phyloP scores from a whole-genome alignment of 2,329 filamentous ascomycete genomes.

The Penicillium sp. region DNA sequence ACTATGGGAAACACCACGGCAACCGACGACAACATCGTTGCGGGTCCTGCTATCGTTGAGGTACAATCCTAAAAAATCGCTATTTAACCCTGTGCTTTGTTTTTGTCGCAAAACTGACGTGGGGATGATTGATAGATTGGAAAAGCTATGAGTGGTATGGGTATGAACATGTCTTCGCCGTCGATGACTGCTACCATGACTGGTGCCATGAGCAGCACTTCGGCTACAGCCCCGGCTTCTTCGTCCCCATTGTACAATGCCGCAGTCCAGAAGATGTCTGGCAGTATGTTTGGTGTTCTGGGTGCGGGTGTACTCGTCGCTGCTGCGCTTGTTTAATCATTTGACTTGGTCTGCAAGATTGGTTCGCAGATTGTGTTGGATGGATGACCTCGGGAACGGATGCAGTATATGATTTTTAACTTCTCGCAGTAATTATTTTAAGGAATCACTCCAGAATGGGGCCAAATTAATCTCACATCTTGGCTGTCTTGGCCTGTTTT shows the following conservation, averaged over 20 bases:
- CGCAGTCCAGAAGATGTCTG: neutral
- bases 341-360: neutral
- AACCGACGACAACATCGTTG: slow-evolving; percentile 31
- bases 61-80: slow-evolving; percentile 10
- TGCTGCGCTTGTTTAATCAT: slow-evolving; percentile 1
- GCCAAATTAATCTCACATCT: neutral
- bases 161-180: neutral
- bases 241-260: slow-evolving; percentile 5
- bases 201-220: neutral
- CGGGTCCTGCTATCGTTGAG: slow-evolving; percentile 35
- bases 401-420: neutral
- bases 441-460: neutral
- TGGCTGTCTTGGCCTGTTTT: neutral
- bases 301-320: neutral
- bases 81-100: neutral
- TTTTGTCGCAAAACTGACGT: neutral
- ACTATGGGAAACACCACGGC: slow-evolving; percentile 23
- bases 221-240: slow-evolving; percentile 3
- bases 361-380: neutral
- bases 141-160: neutral
- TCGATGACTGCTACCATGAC: neutral
- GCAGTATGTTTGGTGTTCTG: neutral
- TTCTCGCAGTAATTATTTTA: neutral
- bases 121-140: neutral
- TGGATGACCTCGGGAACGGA: neutral